phyloP scores from a whole-genome alignment of 2,329 filamentous ascomycete species.

The Phyllosticta capitalensis region DNA sequence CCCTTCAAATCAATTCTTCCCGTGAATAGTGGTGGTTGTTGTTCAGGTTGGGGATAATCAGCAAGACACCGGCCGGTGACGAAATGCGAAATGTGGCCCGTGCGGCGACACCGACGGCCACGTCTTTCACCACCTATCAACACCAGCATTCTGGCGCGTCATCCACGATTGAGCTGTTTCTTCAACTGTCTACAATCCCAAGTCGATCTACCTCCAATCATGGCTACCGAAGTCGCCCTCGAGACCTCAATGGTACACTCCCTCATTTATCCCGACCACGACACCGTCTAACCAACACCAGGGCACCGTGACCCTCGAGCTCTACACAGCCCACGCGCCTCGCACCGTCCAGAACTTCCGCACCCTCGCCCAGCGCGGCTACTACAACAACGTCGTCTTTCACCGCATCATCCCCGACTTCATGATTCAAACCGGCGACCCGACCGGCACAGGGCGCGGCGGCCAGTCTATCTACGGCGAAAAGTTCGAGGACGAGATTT shows the following conservation, averaged over 20 bases:
- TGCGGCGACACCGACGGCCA: not conserved
- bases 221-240: conserved; percentile 70
- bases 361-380: conserved; percentile 68
- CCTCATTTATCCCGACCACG: not conserved
- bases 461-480: conserved; percentile 85
- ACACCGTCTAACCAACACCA: conserved; percentile 29
- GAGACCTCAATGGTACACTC: conserved; percentile 71
- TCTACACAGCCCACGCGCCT: conserved; percentile 83
- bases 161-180: too few species aligned
- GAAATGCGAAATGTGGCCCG: not conserved
- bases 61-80: not conserved
- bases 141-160: too few species aligned
- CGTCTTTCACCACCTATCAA: not conserved
- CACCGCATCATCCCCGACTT: conserved; percentile 94
- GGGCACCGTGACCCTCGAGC: conserved; percentile 78
- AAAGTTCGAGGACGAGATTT: conserved; percentile 90
- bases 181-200: too few species aligned
- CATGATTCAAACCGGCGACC: conserved; percentile 94
- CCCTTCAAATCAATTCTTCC: not conserved
- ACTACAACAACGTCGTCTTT: conserved; percentile 80
- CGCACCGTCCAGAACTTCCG: conserved; percentile 83
- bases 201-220: too few species aligned
- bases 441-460: conserved; percentile 84
- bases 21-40: not conserved
- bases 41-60: not conserved